Base-by-base conservation (phyloP, 129 eudicot species). In the Helianthus tuberosus region DNA sequence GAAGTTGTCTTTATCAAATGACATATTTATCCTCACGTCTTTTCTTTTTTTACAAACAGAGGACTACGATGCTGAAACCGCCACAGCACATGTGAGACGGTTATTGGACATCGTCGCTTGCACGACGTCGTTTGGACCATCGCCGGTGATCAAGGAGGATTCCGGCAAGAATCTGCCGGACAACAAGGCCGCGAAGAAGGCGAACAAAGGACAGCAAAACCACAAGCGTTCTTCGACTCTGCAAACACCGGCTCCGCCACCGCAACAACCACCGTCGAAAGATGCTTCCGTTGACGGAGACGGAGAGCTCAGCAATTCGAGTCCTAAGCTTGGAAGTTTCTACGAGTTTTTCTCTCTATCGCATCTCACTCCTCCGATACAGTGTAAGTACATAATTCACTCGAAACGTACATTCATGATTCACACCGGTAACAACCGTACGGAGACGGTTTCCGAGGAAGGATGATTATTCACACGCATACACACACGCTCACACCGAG, bases 301-400 rank as follows among this genome's bases (percentile, higher is more conserved):
- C 29, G 99, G 96, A 79, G 99, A 95, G 83, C 62, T 86, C 79
- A 84, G 81, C 73, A 89, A 89, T 66, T 78, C 94, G 70, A 85
- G 85, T 38, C 96, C 97, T 17, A 91, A 84, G 86, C 85, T 95
- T 8, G 97, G 96, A 1, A 89, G 97, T 89, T 95, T 95, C 70
- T 95, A 95, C 73, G 99, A 95, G 68, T 95, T 91, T 80, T 95
- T 95, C 49, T 95, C 99, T 8, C 96, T 95, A 9, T 87, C 99
- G 68, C 96, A 95, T 66, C 94, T 91, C 82, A 88, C 97, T 79
- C 95, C 99, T 17, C 99, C 99, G 16, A 79, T 95, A 25, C 99
- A 95, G 61, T 89, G 99, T 95, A 83, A 72, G 84, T 32, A 63
- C 65, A 27, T 48, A 13, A 6, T 32, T 5, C 12, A 35, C 63